Evolutionary conservation across 108 stramenopile genomes (phyloP), one percentile per base, ranked within the genome.

Genomic region (Seminavis robusta): DNA sequence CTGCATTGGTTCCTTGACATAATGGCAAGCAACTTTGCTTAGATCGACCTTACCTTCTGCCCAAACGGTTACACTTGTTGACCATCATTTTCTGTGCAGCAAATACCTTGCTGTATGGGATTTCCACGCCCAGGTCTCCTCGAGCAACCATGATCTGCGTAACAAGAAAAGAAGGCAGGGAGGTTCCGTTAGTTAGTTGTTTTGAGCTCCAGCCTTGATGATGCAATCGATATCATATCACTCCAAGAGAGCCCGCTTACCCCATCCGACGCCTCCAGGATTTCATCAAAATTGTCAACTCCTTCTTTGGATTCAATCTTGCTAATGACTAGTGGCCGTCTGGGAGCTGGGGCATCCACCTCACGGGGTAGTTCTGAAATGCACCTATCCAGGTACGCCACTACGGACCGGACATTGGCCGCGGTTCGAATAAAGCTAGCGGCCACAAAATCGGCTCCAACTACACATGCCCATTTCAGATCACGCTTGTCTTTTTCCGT

Each of bases 231-330:
- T n/a, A n/a, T n/a, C n/a, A n/a, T n/a, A n/a, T n/a, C n/a, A n/a
- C n/a, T n/a, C n/a, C n/a, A n/a, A n/a, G n/a, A n/a, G n/a, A n/a
- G n/a, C n/a, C n/a, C n/a, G n/a, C n/a, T n/a, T n/a, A n/a, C n/a
- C n/a, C n/a, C 86, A 67, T 92, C 90, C 8, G 67, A 67, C 58
- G 83, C 86, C 33, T 62, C 43, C 34, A 92, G 53, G 55, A 92
- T 86, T 48, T 81, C 86, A 52, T 82, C 77, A 70, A 92, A 88
- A 62, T 92, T 79, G 49, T 84, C 70, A 19, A 92, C 81, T 2
- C 92, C 92, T 54, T 88, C 90, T 64, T 83, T 87, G 47, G 71
- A 88, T 78, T 96, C 95, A 70, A 96, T 93, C 69, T 96, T 96
- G 47, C 75, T 64, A 44, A 96, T 86, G 30, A 96, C 85, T 28